Evolutionary conservation across 257 asterid genomes (phyloP).

Genomic region (Apocynum venetum): DNA sequence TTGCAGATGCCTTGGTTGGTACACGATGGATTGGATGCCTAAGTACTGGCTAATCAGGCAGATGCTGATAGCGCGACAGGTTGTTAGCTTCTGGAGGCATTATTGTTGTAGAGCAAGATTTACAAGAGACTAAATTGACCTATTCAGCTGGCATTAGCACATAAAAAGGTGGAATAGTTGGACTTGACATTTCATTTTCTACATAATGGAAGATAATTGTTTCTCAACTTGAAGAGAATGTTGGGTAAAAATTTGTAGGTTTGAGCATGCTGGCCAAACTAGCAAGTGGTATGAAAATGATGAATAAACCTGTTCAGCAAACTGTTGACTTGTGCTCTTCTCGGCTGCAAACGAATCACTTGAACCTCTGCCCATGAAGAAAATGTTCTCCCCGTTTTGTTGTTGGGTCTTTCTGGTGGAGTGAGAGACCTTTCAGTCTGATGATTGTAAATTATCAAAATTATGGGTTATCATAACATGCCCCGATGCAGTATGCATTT

Average conservation of each 20-base stretch:
- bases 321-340: conserved; percentile 60
- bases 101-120: conserved; percentile 79
- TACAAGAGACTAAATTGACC: conserved; percentile 76
- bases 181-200: background rate
- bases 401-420: background rate
- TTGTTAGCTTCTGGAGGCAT: conserved; percentile 87
- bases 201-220: background rate
- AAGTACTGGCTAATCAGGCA: conserved; percentile 56
- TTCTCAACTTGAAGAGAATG: conserved; percentile 2
- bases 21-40: background rate
- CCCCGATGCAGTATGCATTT: background rate
- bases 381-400: conserved; percentile 40
- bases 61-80: conserved; percentile 67
- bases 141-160: conserved; percentile 97
- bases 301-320: conserved; percentile 91
- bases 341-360: conserved; percentile 68
- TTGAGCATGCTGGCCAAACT: conserved; percentile 85
- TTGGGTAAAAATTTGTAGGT: conserved; percentile 18
- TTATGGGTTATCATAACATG: background rate
- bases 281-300: conserved; percentile 69
- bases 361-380: conserved; percentile 70
- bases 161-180: conserved; percentile 63
- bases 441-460: background rate
- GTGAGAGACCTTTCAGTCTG: background rate
- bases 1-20: too few relatives aligned